A percentile compares a stretch with the other conserved stretches of the same genome.
Evolutionary conservation across 2,329 filamentous ascomycete species (phyloP).

Genomic region (Bisporella sp.): DNA sequence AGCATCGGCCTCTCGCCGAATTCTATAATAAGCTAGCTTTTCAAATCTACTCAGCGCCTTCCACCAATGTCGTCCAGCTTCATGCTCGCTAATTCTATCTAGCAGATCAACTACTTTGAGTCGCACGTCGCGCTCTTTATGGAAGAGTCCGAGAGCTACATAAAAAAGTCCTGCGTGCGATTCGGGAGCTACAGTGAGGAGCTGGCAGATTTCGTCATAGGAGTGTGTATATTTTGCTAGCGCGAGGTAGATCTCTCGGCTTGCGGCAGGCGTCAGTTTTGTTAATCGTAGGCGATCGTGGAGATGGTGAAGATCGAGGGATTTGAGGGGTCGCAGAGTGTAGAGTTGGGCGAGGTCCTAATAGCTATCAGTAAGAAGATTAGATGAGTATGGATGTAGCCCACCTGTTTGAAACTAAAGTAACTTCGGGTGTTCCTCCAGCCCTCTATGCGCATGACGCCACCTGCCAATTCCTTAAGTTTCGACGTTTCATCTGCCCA

Average conservation of each 20-base stretch:
- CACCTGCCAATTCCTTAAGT: slow-evolving; percentile 80
- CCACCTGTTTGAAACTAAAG: slow-evolving; percentile 85
- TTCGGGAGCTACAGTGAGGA: slow-evolving; percentile 77
- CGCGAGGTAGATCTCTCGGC: slow-evolving; percentile 78
- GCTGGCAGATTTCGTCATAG: slow-evolving; percentile 79
- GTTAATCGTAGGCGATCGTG: slow-evolving; percentile 84
- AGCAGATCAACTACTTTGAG: slow-evolving; percentile 71
- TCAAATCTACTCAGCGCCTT: slow-evolving; percentile 77
- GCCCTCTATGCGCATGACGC: slow-evolving; percentile 88
- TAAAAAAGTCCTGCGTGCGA: slow-evolving; percentile 87
- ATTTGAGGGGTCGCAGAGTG: slow-evolving; percentile 61
- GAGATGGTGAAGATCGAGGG: slow-evolving; percentile 84
- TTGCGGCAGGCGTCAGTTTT: slow-evolving; percentile 67
- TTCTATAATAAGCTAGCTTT: slow-evolving; percentile 75
- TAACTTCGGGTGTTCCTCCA: slow-evolving; percentile 96
- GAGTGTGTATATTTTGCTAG: slow-evolving; percentile 68
- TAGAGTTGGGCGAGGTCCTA: slow-evolving; percentile 61
- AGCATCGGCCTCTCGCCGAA: slow-evolving; percentile 58
- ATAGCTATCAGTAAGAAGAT: slow-evolving; percentile 24
- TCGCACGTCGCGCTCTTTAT: slow-evolving; percentile 76
- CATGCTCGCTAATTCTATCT: slow-evolving; percentile 76
- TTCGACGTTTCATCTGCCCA: slow-evolving; percentile 81
- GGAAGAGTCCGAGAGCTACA: slow-evolving; percentile 82
- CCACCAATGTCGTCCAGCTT: slow-evolving; percentile 93
- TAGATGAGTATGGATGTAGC: slow-evolving; percentile 21